Evolutionary conservation across 2,329 filamentous ascomycete genomes (phyloP), one percentile per base, ranked within the genome.

Genomic region (Aspergillus sp.): DNA sequence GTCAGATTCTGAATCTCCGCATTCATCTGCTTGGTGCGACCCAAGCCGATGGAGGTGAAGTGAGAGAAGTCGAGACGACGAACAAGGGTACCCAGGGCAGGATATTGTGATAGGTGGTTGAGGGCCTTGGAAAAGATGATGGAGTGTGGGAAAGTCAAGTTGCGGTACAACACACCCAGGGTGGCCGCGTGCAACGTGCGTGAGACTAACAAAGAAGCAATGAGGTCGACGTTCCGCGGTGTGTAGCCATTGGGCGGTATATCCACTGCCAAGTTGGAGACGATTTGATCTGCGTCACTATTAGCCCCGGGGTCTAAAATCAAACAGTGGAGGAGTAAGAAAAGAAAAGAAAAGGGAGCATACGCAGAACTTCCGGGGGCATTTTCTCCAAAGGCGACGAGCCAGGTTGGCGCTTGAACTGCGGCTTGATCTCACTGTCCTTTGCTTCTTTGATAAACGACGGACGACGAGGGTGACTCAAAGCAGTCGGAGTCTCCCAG

Each of bases 91-190:
- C 86, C 87, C 45, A 90, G 73, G 6, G 81, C 73, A 2, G 81
- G 79, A 62, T 89, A 82, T 48, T 78, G 71, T 41, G 73, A 72
- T 53, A 91, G 74, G 59, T 87, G 86, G 48, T 75, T 73, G 42
- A 89, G 77, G 56, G 89, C 88, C 68, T 91, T 91, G 61, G 82
- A 82, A 70, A 90, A 93, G 63, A 89, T 88, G 50, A 82, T 75
- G 28, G 87, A 91, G 72, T 90, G 86, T 4, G 87, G 86, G 55
- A 91, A 85, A 39, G 85, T 88, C 64, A 91, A 85, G 63, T 86
- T 81, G 54, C 80, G 78, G 70, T 91, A 91, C 42, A 93, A 76
- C 5, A 86, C 85, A 55, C 80, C 78, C 32, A 90, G 72, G 3
- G 86, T 90, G 19, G 83, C 83, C 28, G 78, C 77, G 61, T 91